Percentiles rank a stretch among this genome's conserved stretches.
Evolutionary conservation across 2,329 filamentous ascomycete genomes (phyloP).

Genomic region (Penicillium corylophilum): DNA sequence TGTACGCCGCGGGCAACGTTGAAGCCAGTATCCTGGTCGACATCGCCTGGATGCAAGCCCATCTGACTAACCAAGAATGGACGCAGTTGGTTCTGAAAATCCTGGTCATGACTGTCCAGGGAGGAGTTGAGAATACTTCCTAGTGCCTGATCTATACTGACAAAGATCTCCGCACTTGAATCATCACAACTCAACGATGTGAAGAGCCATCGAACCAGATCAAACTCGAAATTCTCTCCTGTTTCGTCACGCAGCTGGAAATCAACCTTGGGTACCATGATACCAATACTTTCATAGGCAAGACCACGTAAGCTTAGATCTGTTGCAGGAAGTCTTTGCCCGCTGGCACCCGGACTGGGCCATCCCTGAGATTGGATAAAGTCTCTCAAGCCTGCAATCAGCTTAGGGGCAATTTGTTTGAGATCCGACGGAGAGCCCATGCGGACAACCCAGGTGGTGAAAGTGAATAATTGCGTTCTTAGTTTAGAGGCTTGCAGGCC

Average conservation of each 20-base stretch:
- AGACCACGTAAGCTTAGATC: conserved; percentile 69
- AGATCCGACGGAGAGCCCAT: conserved; percentile 65
- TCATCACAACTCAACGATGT: conserved; percentile 77
- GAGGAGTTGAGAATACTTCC: conserved; percentile 71
- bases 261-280: conserved; percentile 60
- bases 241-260: conserved; percentile 27
- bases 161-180: conserved; percentile 68
- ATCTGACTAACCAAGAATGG: conserved; percentile 69
- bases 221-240: conserved; percentile 47
- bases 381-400: conserved; percentile 67
- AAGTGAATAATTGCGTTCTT: conserved; percentile 77
- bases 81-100: conserved; percentile 47
- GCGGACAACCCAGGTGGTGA: conserved; percentile 81
- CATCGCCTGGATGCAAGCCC: conserved; percentile 47
- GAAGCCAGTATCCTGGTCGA: conserved; percentile 38
- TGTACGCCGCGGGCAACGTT: conserved; percentile 69
- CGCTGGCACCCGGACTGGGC: conserved; percentile 60
- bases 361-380: conserved; percentile 82
- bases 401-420: conserved; percentile 62
- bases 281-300: conserved; percentile 87
- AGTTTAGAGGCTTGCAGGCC: conserved; percentile 77
- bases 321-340: conserved; percentile 57
- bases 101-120: conserved; percentile 43
- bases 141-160: conserved; percentile 86
- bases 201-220: conserved; percentile 74